Conservation (phyloP, 345 rosid genomes). For the Murraya koenigii region DNA sequence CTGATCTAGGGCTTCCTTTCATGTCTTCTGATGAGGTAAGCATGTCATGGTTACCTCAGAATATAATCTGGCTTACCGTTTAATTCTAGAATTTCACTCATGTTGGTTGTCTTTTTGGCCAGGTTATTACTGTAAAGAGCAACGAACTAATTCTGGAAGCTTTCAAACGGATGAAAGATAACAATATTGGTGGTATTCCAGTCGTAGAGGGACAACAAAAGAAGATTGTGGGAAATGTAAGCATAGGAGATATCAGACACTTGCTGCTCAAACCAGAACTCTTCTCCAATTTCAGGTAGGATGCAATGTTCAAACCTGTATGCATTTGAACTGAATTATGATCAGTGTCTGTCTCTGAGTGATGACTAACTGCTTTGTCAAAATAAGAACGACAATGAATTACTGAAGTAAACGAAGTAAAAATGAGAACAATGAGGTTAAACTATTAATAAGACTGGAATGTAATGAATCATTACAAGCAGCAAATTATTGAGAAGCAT, state of each 20-base stretch:
- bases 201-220: conserved; percentile 47
- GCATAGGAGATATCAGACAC: conserved; percentile 65
- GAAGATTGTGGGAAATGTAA: conserved; percentile 47
- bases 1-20: conserved; percentile 86
- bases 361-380: neutral
- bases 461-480: neutral
- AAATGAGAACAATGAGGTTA: neutral
- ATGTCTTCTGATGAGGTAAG: conserved; percentile 64
- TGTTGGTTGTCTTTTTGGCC: conserved; percentile 11
- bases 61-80: neutral
- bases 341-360: neutral
- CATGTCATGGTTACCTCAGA: neutral
- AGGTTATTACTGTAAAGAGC: conserved; percentile 63
- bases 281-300: conserved; percentile 78
- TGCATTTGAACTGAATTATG: neutral
- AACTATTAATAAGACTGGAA: neutral
- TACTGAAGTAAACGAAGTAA: neutral
- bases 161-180: conserved; percentile 72
- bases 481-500: neutral
- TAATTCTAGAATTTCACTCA: neutral
- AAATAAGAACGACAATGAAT: neutral
- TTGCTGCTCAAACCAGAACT: conserved; percentile 76
- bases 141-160: conserved; percentile 76
- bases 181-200: conserved; percentile 83
- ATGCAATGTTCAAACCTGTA: neutral